phyloP scores from a whole-genome alignment of 768 basidiomycete species.

The Auricularia auricula-judae region DNA sequence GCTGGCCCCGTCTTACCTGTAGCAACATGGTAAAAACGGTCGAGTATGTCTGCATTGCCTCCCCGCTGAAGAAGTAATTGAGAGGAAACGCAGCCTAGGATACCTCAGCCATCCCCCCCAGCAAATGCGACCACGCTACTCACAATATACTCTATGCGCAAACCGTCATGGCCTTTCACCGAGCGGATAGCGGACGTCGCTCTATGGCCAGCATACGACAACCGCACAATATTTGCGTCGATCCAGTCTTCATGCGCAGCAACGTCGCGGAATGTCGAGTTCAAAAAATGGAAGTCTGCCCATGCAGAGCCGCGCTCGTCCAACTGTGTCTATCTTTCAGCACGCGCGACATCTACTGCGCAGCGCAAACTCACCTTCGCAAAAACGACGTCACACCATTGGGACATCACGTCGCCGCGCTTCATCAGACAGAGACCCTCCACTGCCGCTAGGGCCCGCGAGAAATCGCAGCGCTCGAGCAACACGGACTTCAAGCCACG shows the following conservation, averaged over 20 bases:
- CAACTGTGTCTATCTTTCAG: conserved; percentile 37
- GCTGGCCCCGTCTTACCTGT: conserved; percentile 65
- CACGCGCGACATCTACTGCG: not conserved
- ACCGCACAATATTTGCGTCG: conserved; percentile 55
- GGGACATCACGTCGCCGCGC: conserved; percentile 63
- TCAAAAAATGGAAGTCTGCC: conserved; percentile 78
- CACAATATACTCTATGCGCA: conserved; percentile 67
- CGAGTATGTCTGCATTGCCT: conserved; percentile 44
- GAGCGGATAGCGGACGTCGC: conserved; percentile 39
- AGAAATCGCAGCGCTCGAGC: conserved; percentile 47
- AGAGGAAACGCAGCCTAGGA: conserved; percentile 51
- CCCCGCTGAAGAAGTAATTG: conserved; percentile 62
- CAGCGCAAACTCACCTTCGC: conserved; percentile 39
- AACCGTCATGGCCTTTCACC: conserved; percentile 52
- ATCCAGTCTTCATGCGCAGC: conserved; percentile 41
- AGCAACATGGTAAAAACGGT: conserved; percentile 62
- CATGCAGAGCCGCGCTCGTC: conserved; percentile 50
- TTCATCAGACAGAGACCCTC: conserved; percentile 69
- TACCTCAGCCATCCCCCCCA: not conserved
- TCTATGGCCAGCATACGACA: conserved; percentile 50
- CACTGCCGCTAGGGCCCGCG: conserved; percentile 44
- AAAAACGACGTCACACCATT: conserved; percentile 65
- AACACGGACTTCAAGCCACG: conserved; percentile 44
- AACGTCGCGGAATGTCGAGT: conserved; percentile 63
- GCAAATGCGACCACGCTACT: not conserved